Evolutionary conservation across 257 asterid species (phyloP), one percentile per base, ranked within the genome.

Genomic region (Lycium barbarum): DNA sequence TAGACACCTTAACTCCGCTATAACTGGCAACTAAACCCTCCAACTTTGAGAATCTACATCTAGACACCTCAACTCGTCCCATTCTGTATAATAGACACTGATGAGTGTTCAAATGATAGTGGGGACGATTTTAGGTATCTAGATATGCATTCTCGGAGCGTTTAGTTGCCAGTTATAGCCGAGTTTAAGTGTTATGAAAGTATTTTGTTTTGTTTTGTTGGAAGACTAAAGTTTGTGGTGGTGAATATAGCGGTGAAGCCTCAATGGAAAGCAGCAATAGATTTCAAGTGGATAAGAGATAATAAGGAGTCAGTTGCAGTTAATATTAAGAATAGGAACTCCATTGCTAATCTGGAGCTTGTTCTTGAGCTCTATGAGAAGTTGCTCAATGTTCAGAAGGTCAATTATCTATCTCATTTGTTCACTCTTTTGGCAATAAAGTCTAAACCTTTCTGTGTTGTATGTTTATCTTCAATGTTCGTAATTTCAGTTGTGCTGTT

Each of bases 231-330:
- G 3, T 54, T 45, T 67, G 88, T 54, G 89, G 83, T 65, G 80
- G 22, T 88, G 83, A 82, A 85, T 95, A 96, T 11, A 86, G 87
- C 63, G 88, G 92, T 92, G 93, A 90, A 89, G 84, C 92, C 91
- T 73, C 98, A 93, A 76, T 96, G 98, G 98, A 96, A 90, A 90
- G 99, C 98, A 1, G 91, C 98, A 11, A 91, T 97, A 72, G 99
- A 95, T 88, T 97, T 93, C 87, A 95, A 97, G 93, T 93, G 97
- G 97, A 93, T 97, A 79, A 91, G 97, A 91, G 99, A 97, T 20
- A 93, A 93, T 87, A 92, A 92, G 89, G 99, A 95, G 70, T 97
- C 88, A 0, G 95, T 92, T 85, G 98, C 98, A 0, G 85, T 83
- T 76, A 97, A 95, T 87, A 92, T 95, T 57, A 89, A 83, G 88